phyloP scores from a whole-genome alignment of 1,284 basidiomycete genomes.

The Ustilago vetiveriae region DNA sequence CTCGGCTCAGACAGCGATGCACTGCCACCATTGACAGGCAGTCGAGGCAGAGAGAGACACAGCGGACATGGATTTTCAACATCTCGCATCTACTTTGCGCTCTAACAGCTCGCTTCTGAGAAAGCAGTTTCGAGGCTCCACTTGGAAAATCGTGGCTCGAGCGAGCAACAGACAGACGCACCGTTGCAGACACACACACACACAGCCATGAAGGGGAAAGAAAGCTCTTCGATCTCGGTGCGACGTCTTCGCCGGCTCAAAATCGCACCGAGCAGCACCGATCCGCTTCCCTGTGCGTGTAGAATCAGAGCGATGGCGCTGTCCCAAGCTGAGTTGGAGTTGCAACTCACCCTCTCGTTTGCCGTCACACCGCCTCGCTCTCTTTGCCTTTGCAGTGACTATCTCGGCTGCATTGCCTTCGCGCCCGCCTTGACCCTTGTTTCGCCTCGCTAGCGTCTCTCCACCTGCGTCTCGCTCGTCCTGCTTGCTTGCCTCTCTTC shows the following conservation, averaged over 20 bases:
- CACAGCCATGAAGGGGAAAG: background rate
- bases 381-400: background rate
- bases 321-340: background rate
- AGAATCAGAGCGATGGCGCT: constrained; percentile 3
- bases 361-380: background rate
- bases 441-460: background rate
- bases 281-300: constrained; percentile 3
- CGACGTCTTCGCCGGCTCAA: constrained; percentile 4
- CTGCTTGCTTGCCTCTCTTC: background rate
- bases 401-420: background rate
- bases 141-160: background rate
- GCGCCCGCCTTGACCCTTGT: background rate
- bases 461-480: too few relatives aligned
- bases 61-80: background rate
- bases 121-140: too few relatives aligned
- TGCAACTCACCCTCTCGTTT: too few relatives aligned
- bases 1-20: too few relatives aligned
- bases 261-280: constrained; percentile 18
- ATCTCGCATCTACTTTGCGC: background rate
- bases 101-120: background rate
- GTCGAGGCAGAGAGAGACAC: too few relatives aligned
- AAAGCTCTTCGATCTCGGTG: too few relatives aligned
- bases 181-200: too few relatives aligned
- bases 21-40: background rate
- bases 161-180: background rate